Base-by-base conservation (phyloP, 2,329 filamentous ascomycete species). In the Hypoxylon sp. region DNA sequence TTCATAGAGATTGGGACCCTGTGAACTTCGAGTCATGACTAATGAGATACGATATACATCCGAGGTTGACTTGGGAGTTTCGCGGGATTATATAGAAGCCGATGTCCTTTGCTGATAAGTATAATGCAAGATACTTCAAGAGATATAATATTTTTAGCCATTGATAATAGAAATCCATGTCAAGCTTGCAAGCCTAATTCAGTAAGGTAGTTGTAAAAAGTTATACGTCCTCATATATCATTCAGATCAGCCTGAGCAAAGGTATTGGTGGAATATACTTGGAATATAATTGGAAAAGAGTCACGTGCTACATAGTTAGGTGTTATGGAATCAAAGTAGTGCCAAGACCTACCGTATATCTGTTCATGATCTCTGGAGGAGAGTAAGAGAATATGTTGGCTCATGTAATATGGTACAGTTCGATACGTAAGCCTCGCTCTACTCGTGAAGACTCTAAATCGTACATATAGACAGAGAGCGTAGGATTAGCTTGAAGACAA, bases 381-480 rank as follows among this genome's bases (percentile, higher is more conserved):
- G 22, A 50, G 6, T 31, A 40, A 20, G 27, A 50, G 8, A n/a
- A 25, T 64, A 48, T 30, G 50, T 42, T 25, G 53, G 22, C 51
- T 62, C 27, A 17, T 72, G 65, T 59, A 42, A 59, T 77, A 74
- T 75, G 66, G 66, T 77, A 78, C 77, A 77, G 40, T 61, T 73
- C 68, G 74, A 78, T 75, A 74, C 72, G 75, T 44, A 73, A 68
- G 72, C 67, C 70, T 71, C 51, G 71, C 48, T 68, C 66, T 64
- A 51, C 64, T 67, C 44, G 62, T 66, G 61, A 61, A 70, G 71
- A 68, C 56, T 57, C 60, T 61, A 72, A 44, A 58, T 74, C 71
- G 68, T 77, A 76, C 78, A 76, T 77, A 79, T 77, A 76, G 68
- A 72, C 57, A 68, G 59, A 61, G 66, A 70, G 72, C 71, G 71